Percentiles rank a stretch among this genome's conserved stretches.
Evolutionary conservation across 2,329 filamentous ascomycete species (phyloP).

Genomic region (Penicillium psychrosexuale): DNA sequence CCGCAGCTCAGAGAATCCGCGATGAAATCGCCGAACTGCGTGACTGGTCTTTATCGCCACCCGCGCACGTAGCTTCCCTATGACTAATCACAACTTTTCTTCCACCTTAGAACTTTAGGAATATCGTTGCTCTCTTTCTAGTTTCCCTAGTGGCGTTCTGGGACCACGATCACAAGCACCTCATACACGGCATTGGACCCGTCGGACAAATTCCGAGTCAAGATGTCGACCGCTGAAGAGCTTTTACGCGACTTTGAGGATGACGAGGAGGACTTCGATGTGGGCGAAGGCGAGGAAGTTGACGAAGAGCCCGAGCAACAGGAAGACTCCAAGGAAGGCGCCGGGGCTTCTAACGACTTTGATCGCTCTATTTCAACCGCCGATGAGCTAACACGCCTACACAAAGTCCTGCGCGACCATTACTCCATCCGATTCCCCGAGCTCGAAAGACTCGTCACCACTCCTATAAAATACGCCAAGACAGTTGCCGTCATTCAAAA

Average conservation of each 20-base stretch:
- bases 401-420: constrained; percentile 95
- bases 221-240: constrained; percentile 90
- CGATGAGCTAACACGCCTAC: constrained; percentile 84
- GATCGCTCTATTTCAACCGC: constrained; percentile 93
- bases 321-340: constrained; percentile 58
- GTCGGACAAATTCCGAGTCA: constrained; percentile 6
- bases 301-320: constrained; percentile 55
- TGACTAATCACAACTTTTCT: constrained; percentile 22
- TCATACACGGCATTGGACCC: not conserved
- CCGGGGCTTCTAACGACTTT: constrained; percentile 71
- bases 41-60: constrained; percentile 20
- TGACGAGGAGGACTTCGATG: constrained; percentile 75
- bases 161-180: not conserved
- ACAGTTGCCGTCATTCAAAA: constrained; percentile 91
- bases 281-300: constrained; percentile 59
- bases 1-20: constrained; percentile 1
- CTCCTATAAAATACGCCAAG: constrained; percentile 91
- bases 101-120: constrained; percentile 1
- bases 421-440: constrained; percentile 94
- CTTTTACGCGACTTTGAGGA: constrained; percentile 82
- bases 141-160: constrained; percentile 1
- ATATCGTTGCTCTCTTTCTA: not conserved
- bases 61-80: constrained; percentile 15
- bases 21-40: constrained; percentile 20
- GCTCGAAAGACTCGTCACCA: constrained; percentile 83